phyloP scores from a whole-genome alignment of 306 rosid species.

The Vigna trinervia region DNA sequence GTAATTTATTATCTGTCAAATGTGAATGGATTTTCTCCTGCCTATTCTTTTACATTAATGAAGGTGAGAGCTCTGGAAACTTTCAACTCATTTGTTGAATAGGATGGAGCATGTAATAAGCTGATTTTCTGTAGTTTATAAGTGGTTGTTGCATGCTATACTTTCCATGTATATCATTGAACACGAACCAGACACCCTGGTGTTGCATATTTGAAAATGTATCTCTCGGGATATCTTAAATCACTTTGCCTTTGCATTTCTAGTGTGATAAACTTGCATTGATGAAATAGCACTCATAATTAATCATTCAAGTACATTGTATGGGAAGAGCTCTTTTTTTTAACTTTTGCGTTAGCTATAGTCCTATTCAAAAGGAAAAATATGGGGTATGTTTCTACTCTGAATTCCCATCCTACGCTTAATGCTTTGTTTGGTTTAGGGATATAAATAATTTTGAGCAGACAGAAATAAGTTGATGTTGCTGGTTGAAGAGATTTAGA shows the following conservation, averaged over 20 bases:
- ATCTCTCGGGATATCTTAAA: neutral
- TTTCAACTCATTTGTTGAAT: neutral
- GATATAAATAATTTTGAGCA: no score
- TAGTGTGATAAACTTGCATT: neutral
- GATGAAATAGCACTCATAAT: neutral
- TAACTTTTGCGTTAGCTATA: neutral
- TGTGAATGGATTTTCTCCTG: neutral
- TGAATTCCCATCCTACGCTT: neutral
- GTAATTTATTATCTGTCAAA: neutral
- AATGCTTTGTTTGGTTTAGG: no score
- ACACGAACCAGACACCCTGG: neutral
- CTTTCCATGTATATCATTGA: slow-evolving; percentile 9
- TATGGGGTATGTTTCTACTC: slow-evolving; percentile 2
- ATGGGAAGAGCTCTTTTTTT: neutral
- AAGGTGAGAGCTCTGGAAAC: neutral
- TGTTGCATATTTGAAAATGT: slow-evolving; percentile 17
- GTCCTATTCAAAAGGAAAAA: slow-evolving; percentile 7
- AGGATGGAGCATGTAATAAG: no score
- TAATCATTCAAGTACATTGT: neutral
- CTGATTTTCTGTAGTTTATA: no score
- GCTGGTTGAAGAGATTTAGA: no score
- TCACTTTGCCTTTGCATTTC: neutral
- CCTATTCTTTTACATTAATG: neutral
- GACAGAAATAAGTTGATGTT: no score
- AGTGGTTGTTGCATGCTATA: no score